These are phyloP conservation scores for Wickerhamomyces silvicola DNA, from an alignment of 805 yeast genomes.

Conservation along the genomic window DNA sequence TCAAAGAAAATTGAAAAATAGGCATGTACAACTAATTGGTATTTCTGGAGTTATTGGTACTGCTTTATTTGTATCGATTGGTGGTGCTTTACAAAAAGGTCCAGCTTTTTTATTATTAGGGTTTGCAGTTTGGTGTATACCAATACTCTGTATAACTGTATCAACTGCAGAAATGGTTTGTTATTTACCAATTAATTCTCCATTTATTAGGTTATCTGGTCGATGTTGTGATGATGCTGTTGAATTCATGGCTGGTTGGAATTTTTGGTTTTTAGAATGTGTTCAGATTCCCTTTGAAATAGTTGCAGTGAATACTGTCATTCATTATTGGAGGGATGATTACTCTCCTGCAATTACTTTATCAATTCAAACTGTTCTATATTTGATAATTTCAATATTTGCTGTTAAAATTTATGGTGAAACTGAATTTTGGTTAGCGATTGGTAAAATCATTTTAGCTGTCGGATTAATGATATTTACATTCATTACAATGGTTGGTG, in stretches of 20 bases:
- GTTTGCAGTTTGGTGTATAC: conserved; percentile 62
- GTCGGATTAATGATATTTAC: conserved; percentile 72
- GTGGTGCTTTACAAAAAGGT: conserved; percentile 55
- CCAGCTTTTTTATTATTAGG: conserved; percentile 63
- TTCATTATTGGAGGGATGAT: conserved; percentile 77
- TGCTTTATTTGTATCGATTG: conserved; percentile 70
- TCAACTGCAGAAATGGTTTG: conserved; percentile 77
- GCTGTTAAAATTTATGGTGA: conserved; percentile 79
- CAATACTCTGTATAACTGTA: conserved; percentile 60
- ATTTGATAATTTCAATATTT: conserved; percentile 58
- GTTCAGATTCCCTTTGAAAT: conserved; percentile 80
- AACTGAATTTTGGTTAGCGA: conserved; percentile 70
- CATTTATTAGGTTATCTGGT: conserved; percentile 69
- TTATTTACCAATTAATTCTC: conserved; percentile 69
- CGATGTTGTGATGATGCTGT: conserved; percentile 71
- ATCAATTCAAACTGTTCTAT: conserved; percentile 56
- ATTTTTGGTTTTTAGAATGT: conserved; percentile 70
- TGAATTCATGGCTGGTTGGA: conserved; percentile 74
- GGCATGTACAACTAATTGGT: conserved; percentile 75
- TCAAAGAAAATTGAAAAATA: conserved; percentile 45
- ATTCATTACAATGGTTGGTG: conserved; percentile 80
- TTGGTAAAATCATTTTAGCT: conserved; percentile 68
- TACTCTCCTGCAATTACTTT: conserved; percentile 68
- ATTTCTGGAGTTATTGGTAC: conserved; percentile 83
- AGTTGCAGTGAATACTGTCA: conserved; percentile 69